A percentile compares a stretch with the other conserved stretches of the same genome.
These are phyloP conservation scores for Porcisia deanei DNA, from an alignment of 208 protist species.

Conservation along the genomic window DNA sequence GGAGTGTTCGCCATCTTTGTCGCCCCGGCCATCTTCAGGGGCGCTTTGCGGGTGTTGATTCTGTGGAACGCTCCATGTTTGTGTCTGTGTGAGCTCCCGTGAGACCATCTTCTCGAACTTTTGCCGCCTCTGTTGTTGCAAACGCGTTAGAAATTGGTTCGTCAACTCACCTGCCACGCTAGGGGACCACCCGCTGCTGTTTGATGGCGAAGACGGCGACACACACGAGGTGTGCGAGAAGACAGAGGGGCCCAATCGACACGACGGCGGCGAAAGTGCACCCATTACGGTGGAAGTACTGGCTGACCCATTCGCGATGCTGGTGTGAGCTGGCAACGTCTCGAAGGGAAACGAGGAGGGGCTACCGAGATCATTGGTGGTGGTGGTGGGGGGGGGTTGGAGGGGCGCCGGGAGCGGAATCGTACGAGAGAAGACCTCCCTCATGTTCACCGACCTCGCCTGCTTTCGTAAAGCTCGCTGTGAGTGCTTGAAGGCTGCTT, in stretches of 20 bases:
- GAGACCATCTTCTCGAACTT: conserved; percentile 65
- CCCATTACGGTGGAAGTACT: not conserved
- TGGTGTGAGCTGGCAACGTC: not conserved
- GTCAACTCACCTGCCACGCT: conserved; percentile 61
- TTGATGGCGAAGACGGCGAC: conserved; percentile 32
- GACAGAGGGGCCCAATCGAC: conserved; percentile 6
- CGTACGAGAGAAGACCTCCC: conserved; percentile 49
- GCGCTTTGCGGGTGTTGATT: not conserved
- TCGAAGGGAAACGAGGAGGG: not conserved
- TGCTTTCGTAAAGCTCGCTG: conserved; percentile 73
- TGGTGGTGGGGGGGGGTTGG: not conserved
- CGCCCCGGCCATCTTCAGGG: not conserved
- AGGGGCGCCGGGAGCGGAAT: conserved; percentile 9
- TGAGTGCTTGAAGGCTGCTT: conserved; percentile 58
- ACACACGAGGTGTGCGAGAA: conserved; percentile 14
- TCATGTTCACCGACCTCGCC: conserved; percentile 60
- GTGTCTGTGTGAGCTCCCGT: conserved; percentile 51
- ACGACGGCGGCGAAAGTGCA: conserved; percentile 3
- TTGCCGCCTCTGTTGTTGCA: conserved; percentile 58
- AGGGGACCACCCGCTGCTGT: conserved; percentile 65
- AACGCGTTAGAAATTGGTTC: conserved; percentile 69
- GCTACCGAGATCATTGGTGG: not conserved
- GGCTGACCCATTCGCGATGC: not conserved
- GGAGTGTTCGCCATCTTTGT: not conserved
- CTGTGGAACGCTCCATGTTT: conserved; percentile 12